phyloP scores from a whole-genome alignment of 2,329 filamentous ascomycete species.

The Metarhizium humberi region DNA sequence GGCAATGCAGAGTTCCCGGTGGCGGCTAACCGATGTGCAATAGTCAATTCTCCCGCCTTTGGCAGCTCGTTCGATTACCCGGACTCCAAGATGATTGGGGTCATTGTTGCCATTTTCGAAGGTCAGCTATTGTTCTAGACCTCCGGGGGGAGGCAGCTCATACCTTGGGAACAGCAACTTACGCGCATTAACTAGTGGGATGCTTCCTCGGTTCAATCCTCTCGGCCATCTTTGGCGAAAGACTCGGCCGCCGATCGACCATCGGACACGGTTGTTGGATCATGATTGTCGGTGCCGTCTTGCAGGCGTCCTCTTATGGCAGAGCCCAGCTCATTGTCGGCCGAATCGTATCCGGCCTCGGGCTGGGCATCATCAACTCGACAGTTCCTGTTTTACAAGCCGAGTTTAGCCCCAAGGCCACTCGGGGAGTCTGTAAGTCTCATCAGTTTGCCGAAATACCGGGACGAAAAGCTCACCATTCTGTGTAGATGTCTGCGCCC shows the following conservation, averaged over 20 bases:
- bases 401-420: constrained; percentile 31
- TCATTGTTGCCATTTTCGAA: constrained; percentile 38
- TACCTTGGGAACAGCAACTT: not conserved
- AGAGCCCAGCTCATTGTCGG: constrained; percentile 35
- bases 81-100: constrained; percentile 28
- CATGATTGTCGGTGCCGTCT: constrained; percentile 34
- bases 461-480: not conserved
- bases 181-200: constrained; percentile 12
- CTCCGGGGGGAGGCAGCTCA: not conserved
- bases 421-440: constrained; percentile 22
- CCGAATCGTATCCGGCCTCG: constrained; percentile 32
- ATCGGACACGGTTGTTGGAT: constrained; percentile 31
- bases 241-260: constrained; percentile 31
- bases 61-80: constrained; percentile 29
- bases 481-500: constrained; percentile 30
- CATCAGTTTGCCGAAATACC: not conserved
- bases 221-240: constrained; percentile 25
- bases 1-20: constrained; percentile 6
- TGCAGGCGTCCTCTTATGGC: constrained; percentile 34
- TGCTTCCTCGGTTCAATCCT: constrained; percentile 18
- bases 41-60: constrained; percentile 29
- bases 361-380: constrained; percentile 1
- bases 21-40: constrained; percentile 8
- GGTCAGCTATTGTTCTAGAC: constrained; percentile 9
- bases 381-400: constrained; percentile 26